Percentiles rank a stretch among this genome's conserved stretches.
Evolutionary conservation across 2,329 filamentous ascomycete genomes (phyloP).

Genomic region (Cladophialophora yegresii): DNA sequence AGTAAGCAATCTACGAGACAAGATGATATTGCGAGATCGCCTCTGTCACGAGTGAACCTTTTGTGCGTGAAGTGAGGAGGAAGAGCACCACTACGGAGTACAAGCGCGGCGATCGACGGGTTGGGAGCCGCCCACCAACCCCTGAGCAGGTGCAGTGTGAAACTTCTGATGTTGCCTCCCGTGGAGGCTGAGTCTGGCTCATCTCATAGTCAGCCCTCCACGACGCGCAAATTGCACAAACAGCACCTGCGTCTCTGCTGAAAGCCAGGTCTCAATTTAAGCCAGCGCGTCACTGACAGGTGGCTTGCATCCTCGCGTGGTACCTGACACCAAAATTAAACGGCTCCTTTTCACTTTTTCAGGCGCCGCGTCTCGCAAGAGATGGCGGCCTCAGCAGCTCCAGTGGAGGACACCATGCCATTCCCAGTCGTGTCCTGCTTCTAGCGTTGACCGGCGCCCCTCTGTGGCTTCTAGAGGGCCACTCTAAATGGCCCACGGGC

Average conservation of each 20-base stretch:
- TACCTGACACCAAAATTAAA: slow-evolving; percentile 7
- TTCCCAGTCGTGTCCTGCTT: slow-evolving; percentile 17
- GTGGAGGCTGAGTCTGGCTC: neutral
- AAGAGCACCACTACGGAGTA: neutral
- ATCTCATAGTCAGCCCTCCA: neutral
- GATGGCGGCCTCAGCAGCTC: slow-evolving; percentile 9
- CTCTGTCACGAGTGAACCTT: neutral
- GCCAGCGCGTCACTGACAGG: slow-evolving; percentile 6
- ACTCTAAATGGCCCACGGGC: slow-evolving; percentile 15
- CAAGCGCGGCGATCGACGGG: neutral
- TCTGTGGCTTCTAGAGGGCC: slow-evolving; percentile 11
- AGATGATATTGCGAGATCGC: neutral
- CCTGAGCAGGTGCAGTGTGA: slow-evolving; percentile 3
- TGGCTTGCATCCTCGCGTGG: neutral
- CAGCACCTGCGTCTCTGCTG: neutral
- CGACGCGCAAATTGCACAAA: neutral
- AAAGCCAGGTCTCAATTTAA: neutral
- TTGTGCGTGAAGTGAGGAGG: neutral
- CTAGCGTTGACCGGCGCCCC: slow-evolving; percentile 18
- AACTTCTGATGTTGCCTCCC: neutral
- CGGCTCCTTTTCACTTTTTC: slow-evolving; percentile 4
- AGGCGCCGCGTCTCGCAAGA: slow-evolving; percentile 14
- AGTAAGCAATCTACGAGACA: neutral
- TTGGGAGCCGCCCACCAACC: neutral
- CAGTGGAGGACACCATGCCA: slow-evolving; percentile 8